Base-by-base conservation (phyloP, 1,284 basidiomycete genomes). In the Ustilago cynodontis region DNA sequence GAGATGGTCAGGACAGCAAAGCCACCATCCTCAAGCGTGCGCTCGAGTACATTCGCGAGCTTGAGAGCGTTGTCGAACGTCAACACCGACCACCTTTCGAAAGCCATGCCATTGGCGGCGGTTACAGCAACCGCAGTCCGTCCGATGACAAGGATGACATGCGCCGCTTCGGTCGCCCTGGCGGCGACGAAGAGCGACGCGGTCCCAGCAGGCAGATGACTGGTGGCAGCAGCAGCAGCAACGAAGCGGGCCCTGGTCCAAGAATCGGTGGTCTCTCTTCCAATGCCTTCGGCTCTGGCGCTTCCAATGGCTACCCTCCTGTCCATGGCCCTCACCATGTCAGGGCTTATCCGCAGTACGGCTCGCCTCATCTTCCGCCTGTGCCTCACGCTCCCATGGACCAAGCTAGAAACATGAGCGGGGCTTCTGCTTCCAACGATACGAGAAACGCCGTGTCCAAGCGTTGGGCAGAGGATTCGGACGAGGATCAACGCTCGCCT, bases 1-100 rank as follows among this genome's bases (percentile, higher is more conserved):
- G 77, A 35, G 77, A 78, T 20, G 77, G 77, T 1, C 71, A 72
- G 41, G 77, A 78, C 59, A 78, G 77, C 77, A 78, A 78, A 51
- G 77, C 77, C 0, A 78, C 72, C 39, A 71, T 78, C 22, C 69
- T 78, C 29, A 71, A 74, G 56, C 65, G 77, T 39, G 77, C 77
- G 14, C 65, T 78, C 50, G 77, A 77, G 20, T 77, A 77, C 59
- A 77, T 77, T 49, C 66, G 67, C 20, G 75, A 74, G 50, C 61
- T 77, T 20, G 75, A 77, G 49, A 54, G 52, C n/a, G 67, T 77
- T 11, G 71, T 77, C 14, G 63, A 73, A 33, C 66, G 66, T 28
- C 59, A 64, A 39, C 75, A 77, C 26, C 66, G 67, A 31, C 51
- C 49, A 20, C 35, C 51, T 8, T 31, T 61, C 24, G 67, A 77